These are phyloP conservation scores for Tulasnella sp. DNA, from an alignment of 768 basidiomycete genomes.

Conservation along the genomic window DNA sequence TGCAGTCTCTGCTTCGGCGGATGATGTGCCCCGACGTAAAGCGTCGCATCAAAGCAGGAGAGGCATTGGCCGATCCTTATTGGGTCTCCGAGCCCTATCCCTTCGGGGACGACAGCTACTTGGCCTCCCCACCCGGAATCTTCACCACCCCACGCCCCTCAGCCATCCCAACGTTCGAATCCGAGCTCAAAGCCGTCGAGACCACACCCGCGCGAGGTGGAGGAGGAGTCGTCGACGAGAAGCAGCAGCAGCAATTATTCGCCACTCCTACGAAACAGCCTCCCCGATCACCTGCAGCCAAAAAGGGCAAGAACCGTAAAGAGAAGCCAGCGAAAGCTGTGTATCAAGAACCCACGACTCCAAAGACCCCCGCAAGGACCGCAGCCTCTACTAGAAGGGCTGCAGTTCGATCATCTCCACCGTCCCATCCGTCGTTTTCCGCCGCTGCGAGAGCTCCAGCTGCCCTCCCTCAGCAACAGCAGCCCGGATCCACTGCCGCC, in stretches of 20 bases:
- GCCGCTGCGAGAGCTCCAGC: constrained; percentile 15
- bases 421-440: background rate
- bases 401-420: constrained; percentile 8
- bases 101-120: constrained; percentile 37
- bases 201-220: no score
- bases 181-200: background rate
- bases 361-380: constrained; percentile 24
- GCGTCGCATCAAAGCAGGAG: constrained; percentile 58
- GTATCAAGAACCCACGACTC: background rate
- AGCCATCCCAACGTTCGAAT: background rate
- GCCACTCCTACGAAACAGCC: background rate
- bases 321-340: background rate
- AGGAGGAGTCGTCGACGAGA: no score
- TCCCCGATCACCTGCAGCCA: background rate
- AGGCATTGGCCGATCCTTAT: constrained; percentile 59
- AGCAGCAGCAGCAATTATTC: background rate
- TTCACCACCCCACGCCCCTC: background rate
- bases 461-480: constrained; percentile 24
- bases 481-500: background rate
- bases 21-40: constrained; percentile 83
- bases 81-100: constrained; percentile 38
- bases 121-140: constrained; percentile 28
- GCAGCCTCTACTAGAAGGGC: constrained; percentile 21
- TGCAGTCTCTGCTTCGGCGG: constrained; percentile 60
- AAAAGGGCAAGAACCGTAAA: background rate